Evolutionary conservation across 768 basidiomycete species (phyloP), one percentile per base, ranked within the genome.

Genomic region (Antrodiella citrinella): DNA sequence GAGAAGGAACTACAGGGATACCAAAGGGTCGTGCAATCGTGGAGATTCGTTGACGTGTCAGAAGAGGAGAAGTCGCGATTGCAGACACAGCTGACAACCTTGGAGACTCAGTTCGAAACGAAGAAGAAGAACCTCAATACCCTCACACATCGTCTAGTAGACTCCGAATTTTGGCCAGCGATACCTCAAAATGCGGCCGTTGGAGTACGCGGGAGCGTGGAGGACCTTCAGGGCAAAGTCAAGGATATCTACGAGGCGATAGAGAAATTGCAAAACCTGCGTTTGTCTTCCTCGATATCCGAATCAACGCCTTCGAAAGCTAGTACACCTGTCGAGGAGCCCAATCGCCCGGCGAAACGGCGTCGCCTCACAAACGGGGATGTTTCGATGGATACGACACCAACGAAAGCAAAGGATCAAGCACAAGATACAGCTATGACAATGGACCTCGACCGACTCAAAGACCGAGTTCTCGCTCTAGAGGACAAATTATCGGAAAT

Each of bases 81-180:
- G 1, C 42, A 54, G 26, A 44, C 57, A 10, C 60, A 64, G 41
- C 62, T 63, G 38, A 45, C 49, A 19, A 44, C 43, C 3, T 52
- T 65, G 21, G 65, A 66, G 30, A 44, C 51, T 4, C 54, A 57
- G n/a, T 51, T 55, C 35, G 61, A 61, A 3, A 51, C 18, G 21
- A 71, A 69, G 50, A 65, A 67, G 53, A 60, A 58, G 30, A 65
- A 67, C 23, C 52, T 73, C 25, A 67, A 64, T 26, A 57, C 56
- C 2, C 35, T 48, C 11, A 47, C 70, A 15, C 59, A 56, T 25
- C 62, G 57, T 19, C 64, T 74, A 12, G 47, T 68, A 4, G 65
- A 64, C 21, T 58, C 61, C 43, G 62, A 62, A 15, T 73, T 71
- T 51, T 74, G 73, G 73, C 73, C 72, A 4, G 44, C 65, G 25